Evolutionary conservation across 2,329 filamentous ascomycete genomes (phyloP).

Genomic region (Cercospora brassicicola): DNA sequence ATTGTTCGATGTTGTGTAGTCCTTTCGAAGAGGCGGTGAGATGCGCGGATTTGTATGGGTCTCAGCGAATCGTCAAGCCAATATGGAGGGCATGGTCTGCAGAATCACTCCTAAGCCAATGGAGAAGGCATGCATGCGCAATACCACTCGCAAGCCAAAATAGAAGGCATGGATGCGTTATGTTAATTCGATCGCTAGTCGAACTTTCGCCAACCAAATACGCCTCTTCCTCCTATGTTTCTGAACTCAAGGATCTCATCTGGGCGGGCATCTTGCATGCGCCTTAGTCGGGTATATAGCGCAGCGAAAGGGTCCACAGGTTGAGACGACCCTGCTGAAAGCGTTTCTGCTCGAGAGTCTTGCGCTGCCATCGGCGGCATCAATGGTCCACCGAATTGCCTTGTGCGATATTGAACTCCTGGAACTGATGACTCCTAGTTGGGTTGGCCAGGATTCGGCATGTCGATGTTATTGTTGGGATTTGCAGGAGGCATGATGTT

Average conservation of each 20-base stretch:
- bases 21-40: too few relatives aligned
- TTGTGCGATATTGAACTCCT: not conserved
- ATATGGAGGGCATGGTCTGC: not conserved
- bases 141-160: too few relatives aligned
- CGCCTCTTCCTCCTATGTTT: not conserved
- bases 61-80: not conserved
- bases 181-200: not conserved
- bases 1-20: not conserved
- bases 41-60: not conserved
- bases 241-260: not conserved
- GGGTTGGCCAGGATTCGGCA: not conserved
- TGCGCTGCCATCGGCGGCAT: not conserved
- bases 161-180: not conserved
- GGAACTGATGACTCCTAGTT: not conserved
- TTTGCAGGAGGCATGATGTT: not conserved
- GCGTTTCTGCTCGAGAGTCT: not conserved
- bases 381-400: not conserved
- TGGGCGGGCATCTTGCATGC: not conserved
- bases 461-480: not conserved
- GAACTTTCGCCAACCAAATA: not conserved
- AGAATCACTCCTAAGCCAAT: not conserved
- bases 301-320: not conserved
- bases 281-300: not conserved
- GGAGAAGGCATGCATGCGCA: not conserved
- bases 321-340: not conserved